A percentile compares a stretch with the other conserved stretches of the same genome.
Conservation (phyloP, 2,329 filamentous ascomycete species). For the Beauveria sp. region DNA sequence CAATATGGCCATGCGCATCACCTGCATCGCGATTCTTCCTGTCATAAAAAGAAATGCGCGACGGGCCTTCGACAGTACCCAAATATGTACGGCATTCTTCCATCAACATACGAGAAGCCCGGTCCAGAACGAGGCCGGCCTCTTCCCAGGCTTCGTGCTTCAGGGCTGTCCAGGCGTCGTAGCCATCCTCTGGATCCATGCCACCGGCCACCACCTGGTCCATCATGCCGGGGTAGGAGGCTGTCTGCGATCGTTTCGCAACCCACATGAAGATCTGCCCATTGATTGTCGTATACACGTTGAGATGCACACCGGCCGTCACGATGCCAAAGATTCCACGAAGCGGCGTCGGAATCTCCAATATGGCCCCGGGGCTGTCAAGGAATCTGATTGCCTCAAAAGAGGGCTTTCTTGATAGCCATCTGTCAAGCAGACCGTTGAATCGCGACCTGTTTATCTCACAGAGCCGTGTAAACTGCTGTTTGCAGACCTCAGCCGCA, state of each 20-base stretch:
- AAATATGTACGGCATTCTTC: conserved; percentile 17
- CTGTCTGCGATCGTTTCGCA: conserved; percentile 21
- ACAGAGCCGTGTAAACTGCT: conserved; percentile 20
- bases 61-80: conserved; percentile 18
- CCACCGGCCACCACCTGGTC: conserved; percentile 31
- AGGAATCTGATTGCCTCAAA: conserved; percentile 24
- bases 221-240: conserved; percentile 27
- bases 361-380: conserved; percentile 12
- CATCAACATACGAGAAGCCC: background rate
- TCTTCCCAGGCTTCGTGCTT: conserved; percentile 28
- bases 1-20: conserved; percentile 25
- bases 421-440: conserved; percentile 20
- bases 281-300: conserved; percentile 21
- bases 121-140: conserved; percentile 19
- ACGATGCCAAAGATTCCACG: conserved; percentile 29
- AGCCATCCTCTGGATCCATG: conserved; percentile 23
- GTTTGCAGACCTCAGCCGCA: conserved; percentile 13
- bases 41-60: conserved; percentile 28
- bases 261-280: conserved; percentile 20
- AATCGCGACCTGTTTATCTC: conserved; percentile 20
- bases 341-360: conserved; percentile 25
- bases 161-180: conserved; percentile 22
- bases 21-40: conserved; percentile 24
- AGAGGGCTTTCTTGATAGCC: conserved; percentile 17
- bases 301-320: conserved; percentile 31